Evolutionary conservation across 257 asterid genomes (phyloP), one percentile per base, ranked within the genome.

Genomic region (Penstemon eatonii): DNA sequence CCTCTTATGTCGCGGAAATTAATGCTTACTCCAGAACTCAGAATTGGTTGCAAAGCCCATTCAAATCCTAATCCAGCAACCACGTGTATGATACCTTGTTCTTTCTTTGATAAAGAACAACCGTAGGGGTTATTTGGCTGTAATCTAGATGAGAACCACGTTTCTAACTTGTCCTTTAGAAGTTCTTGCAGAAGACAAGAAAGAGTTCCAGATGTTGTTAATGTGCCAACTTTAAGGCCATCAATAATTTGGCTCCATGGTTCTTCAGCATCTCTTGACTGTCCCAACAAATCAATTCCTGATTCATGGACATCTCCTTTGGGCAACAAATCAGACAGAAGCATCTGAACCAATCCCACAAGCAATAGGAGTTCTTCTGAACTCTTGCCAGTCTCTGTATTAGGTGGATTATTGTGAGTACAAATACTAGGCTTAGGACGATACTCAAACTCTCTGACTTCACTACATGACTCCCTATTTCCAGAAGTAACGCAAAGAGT

Each of bases 21-120:
- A 55, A 86, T 78, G 69, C 86, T 80, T 62, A 87, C 89, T 77
- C 99, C 95, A 66, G 89, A 75, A 71, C 77, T 85, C 76, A 94
- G 82, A 76, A 89, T 78, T 12, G 95, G 96, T 55, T 86, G 86
- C 82, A 94, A 80, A 44, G 99, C 99, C 99, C 99, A 94, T 79
- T 87, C 93, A 76, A 79, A 86, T 81, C 98, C 99, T 74, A 94
- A 81, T 52, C 96, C 96, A 66, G 99, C 87, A 86, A 87, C 76
- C 84, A 86, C 81, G 78, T 94, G 99, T 75, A 91, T 84, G 72
- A 94, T 79, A 54, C 98, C 96, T 87, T 89, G 99, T 77, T 94
- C 96, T 76, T 89, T 86, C 82, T 82, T 91, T 45, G 98, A 82
- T 65, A 91, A 78, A 67, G 73, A 76, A 71, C 83, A 79, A 44